Conservation (phyloP, 1,284 basidiomycete genomes). For the Cutaneotrichosporon sp. region DNA sequence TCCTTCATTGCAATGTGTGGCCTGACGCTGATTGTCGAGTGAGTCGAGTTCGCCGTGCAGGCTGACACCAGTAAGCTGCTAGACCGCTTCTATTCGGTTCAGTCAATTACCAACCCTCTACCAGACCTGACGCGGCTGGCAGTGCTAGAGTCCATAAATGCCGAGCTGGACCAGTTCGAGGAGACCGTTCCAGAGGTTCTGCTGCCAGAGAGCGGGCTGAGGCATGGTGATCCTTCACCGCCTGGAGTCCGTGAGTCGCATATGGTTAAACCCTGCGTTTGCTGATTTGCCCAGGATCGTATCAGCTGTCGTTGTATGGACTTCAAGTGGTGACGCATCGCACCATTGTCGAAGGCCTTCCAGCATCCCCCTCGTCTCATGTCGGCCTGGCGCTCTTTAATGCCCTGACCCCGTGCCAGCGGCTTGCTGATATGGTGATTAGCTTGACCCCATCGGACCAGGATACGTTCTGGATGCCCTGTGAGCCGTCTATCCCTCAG, state of each 20-base stretch:
- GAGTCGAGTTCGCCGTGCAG: neutral
- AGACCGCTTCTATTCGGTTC: slow-evolving; percentile 23
- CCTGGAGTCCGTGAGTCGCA: slow-evolving; percentile 28
- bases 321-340: slow-evolving; percentile 24
- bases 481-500: slow-evolving; percentile 12
- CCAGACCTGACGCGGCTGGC: slow-evolving; percentile 17
- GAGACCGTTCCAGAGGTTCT: slow-evolving; percentile 9
- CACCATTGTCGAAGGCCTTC: slow-evolving; percentile 18
- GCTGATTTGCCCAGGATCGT: slow-evolving; percentile 25
- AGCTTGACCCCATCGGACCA: slow-evolving; percentile 15
- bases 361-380: slow-evolving; percentile 2
- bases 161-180: slow-evolving; percentile 23
- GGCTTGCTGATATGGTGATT: slow-evolving; percentile 18
- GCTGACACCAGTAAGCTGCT: slow-evolving; percentile 18
- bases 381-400: slow-evolving; percentile 7
- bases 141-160: slow-evolving; percentile 17
- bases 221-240: neutral
- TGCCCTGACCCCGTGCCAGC: slow-evolving; percentile 13
- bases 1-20: slow-evolving; percentile 31
- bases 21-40: slow-evolving; percentile 29
- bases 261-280: no score
- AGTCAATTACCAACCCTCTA: slow-evolving; percentile 8
- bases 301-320: slow-evolving; percentile 30
- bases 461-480: slow-evolving; percentile 33
- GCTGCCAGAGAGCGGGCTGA: neutral